phyloP scores from a whole-genome alignment of 768 basidiomycete genomes.

The Hypholoma fasciculare region DNA sequence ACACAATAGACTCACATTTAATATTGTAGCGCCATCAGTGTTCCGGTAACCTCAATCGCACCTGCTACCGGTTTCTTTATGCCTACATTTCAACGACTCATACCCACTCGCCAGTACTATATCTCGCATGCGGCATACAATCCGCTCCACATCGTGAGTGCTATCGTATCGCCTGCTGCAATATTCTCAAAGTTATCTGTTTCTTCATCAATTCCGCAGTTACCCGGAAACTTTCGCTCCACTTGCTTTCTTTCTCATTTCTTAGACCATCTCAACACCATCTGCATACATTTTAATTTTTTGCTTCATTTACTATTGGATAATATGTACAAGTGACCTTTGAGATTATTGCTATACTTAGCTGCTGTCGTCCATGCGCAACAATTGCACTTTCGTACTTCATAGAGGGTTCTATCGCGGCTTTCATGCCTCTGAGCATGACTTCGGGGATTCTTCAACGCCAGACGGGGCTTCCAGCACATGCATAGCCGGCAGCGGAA shows the following conservation, averaged over 20 bases:
- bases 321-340: slow-evolving; percentile 33
- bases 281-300: slow-evolving; percentile 25
- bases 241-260: slow-evolving; percentile 14
- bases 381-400: slow-evolving; percentile 6
- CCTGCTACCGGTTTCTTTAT: not conserved
- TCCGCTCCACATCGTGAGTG: slow-evolving; percentile 21
- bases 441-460: slow-evolving; percentile 11
- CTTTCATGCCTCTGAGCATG: slow-evolving; percentile 1
- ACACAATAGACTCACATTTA: not conserved
- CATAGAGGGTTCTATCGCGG: slow-evolving; percentile 11
- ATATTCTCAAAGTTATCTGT: not conserved
- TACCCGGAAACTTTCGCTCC: slow-evolving; percentile 15
- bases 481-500: slow-evolving; percentile 11
- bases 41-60: not conserved
- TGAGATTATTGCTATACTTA: slow-evolving; percentile 19
- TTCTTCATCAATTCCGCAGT: slow-evolving; percentile 17
- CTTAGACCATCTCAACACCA: slow-evolving; percentile 27
- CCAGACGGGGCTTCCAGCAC: slow-evolving; percentile 9
- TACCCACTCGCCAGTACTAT: slow-evolving; percentile 19
- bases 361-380: slow-evolving; percentile 8
- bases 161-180: not conserved
- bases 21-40: slow-evolving; percentile 1
- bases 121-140: slow-evolving; percentile 14
- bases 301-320: slow-evolving; percentile 31
- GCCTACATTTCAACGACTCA: slow-evolving; percentile 7